These are phyloP conservation scores for Hemisphaericaspora nanyangensis DNA, from an alignment of 805 yeast species.

Conservation along the genomic window DNA sequence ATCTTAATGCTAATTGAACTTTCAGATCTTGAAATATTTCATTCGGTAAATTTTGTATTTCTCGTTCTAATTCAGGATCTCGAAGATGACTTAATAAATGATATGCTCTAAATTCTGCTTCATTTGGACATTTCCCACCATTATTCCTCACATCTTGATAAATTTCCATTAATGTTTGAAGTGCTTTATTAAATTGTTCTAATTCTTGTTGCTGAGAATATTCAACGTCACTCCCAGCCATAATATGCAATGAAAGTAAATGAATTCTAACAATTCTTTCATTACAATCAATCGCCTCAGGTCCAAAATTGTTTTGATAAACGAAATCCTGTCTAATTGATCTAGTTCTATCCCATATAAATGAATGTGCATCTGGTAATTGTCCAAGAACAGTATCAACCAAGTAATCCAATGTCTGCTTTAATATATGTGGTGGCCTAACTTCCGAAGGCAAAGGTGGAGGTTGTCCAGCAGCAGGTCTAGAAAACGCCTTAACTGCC, in stretches of 20 bases:
- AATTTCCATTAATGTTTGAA: constrained; percentile 84
- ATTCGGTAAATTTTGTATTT: constrained; percentile 63
- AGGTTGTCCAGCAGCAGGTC: constrained; percentile 98
- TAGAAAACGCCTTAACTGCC: constrained; percentile 87
- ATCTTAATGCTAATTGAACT: constrained; percentile 68
- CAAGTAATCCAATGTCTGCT: constrained; percentile 65
- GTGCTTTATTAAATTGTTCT: constrained; percentile 88
- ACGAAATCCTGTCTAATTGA: constrained; percentile 97
- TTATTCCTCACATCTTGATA: constrained; percentile 73
- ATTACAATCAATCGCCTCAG: constrained; percentile 89
- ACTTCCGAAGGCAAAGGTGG: constrained; percentile 98
- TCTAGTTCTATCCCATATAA: constrained; percentile 95
- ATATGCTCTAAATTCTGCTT: constrained; percentile 91
- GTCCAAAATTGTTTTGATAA: constrained; percentile 88
- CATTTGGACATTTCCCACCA: constrained; percentile 72
- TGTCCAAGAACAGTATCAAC: constrained; percentile 58
- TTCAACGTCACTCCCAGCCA: constrained; percentile 70
- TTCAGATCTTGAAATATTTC: constrained; percentile 48
- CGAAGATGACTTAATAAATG: constrained; percentile 72
- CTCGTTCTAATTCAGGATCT: constrained; percentile 82
- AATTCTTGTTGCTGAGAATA: constrained; percentile 93
- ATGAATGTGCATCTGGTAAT: constrained; percentile 83
- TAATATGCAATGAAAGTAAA: constrained; percentile 71
- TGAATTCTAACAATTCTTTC: constrained; percentile 91
- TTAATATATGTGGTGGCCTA: constrained; percentile 79